Evolutionary conservation across 2,329 filamentous ascomycete species (phyloP), one percentile per base, ranked within the genome.

Genomic region (Nigrospora oryzae): DNA sequence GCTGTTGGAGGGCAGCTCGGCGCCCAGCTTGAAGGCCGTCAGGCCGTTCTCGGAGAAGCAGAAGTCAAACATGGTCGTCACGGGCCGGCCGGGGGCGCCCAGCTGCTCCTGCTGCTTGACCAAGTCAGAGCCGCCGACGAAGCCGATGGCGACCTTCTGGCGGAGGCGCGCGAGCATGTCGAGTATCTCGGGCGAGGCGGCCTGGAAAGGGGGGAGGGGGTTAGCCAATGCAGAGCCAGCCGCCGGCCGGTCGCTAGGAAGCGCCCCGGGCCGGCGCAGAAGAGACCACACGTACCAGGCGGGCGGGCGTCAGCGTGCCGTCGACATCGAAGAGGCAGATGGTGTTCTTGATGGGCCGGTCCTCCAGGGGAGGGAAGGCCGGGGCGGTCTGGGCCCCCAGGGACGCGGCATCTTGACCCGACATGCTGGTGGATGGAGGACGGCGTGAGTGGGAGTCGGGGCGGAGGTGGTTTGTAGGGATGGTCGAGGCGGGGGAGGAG

Each of bases 1-100:
- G 69, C 80, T 88, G 68, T 84, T 85, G 58, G 81, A 82, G 1
- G 83, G 74, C 46, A 97, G 79, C 45, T 78, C 75, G 63, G 83
- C 68, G 57, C 91, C 93, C 59, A 90, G 70, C 61, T 89, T 89
- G 75, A 78, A 95, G 37, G 91, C 93, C 2, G 86, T 94, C 55
- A 98, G 80, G 11, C 93, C 93, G 70, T 98, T 98, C 73, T 98
- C 93, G 47, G 89, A 75, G 72, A 98, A 98, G 79, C 86, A 93
- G 72, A 88, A 98, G 74, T 98, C 93, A 74, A 98, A 98, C 59
- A 97, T 82, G 50, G 80, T 74, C 43, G 83, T 89, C 49, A 97
- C 91, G 55, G 84, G 75, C 28, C 69, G 65, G 46, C 76, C 70
- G 23, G 77, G 64, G 4, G 79, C 76, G 63, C 89, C 89, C 50